A percentile compares a stretch with the other conserved stretches of the same genome.
These are phyloP conservation scores for Dictyostelium capitatum DNA, from an alignment of 78 protist species.

Conservation along the genomic window DNA sequence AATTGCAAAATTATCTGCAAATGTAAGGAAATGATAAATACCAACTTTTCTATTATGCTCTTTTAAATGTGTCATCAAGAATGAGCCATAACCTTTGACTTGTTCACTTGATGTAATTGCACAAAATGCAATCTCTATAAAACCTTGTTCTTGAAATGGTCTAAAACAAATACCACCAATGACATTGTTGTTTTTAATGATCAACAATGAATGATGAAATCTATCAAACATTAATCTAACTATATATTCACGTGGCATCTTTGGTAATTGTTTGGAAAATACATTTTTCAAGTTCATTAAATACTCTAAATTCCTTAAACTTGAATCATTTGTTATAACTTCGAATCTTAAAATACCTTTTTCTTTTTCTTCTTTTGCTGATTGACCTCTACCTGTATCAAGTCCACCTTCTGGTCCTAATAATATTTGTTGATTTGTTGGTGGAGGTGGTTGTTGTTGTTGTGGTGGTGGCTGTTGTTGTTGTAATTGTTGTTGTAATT, in stretches of 20 bases:
- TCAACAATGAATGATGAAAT: constrained; percentile 74
- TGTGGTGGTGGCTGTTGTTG: background rate
- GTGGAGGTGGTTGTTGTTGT: background rate
- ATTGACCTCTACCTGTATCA: background rate
- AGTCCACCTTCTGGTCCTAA: constrained; percentile 35
- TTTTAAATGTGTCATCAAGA: constrained; percentile 94
- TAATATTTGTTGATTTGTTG: too few species aligned
- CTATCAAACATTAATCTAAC: constrained; percentile 79
- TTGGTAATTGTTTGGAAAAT: constrained; percentile 93
- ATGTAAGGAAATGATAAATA: constrained; percentile 91
- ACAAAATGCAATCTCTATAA: constrained; percentile 96
- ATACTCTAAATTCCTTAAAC: constrained; percentile 20
- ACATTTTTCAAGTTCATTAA: constrained; percentile 82
- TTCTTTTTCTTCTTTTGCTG: constrained; percentile 65
- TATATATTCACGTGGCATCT: constrained; percentile 96
- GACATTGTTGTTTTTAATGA: constrained; percentile 53
- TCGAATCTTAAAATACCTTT: constrained; percentile 66
- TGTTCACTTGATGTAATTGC: constrained; percentile 91
- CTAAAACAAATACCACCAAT: constrained; percentile 95
- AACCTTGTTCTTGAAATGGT: constrained; percentile 81
- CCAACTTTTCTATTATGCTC: constrained; percentile 72
- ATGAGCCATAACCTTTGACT: constrained; percentile 93
- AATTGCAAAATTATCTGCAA: constrained; percentile 97
- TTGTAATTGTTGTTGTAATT: constrained; percentile 6
- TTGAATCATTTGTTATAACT: constrained; percentile 49